Conservation (phyloP, 163 green algal genomes). For the Scenedesmus sp. region DNA sequence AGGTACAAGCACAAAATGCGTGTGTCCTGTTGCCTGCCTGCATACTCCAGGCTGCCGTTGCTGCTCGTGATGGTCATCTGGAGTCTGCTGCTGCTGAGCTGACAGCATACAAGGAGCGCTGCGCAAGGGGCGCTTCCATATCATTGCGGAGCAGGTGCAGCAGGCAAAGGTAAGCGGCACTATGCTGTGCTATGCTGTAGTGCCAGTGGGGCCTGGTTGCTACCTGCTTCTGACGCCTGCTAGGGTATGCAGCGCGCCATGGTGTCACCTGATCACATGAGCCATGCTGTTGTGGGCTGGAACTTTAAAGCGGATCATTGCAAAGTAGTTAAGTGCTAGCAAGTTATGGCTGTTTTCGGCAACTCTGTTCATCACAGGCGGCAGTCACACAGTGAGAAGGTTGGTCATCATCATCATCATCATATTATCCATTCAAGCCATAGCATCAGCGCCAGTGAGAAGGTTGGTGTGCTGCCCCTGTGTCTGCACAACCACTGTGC, state of each 20-base stretch:
- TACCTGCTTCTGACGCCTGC: too few relatives aligned
- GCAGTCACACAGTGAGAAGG: too few relatives aligned
- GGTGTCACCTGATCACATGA: too few relatives aligned
- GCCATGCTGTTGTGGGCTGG: too few relatives aligned
- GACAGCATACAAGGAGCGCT: neutral
- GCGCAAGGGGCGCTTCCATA: conserved; percentile 28
- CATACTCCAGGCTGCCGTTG: neutral
- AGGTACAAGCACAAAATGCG: neutral
- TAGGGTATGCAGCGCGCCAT: neutral
- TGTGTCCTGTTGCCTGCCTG: neutral
- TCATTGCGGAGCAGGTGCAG: conserved; percentile 34
- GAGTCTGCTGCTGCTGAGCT: neutral
- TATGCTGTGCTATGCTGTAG: neutral
- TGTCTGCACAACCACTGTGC: neutral
- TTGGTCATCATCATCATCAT: too few relatives aligned
- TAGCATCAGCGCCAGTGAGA: too few relatives aligned
- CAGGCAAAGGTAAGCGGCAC: neutral
- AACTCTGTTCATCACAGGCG: too few relatives aligned
- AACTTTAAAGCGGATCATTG: too few relatives aligned
- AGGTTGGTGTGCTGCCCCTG: neutral
- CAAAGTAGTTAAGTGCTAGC: too few relatives aligned
- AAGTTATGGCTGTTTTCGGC: too few relatives aligned
- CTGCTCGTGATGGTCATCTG: neutral
- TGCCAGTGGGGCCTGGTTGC: neutral
- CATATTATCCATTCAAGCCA: too few relatives aligned